phyloP scores from a whole-genome alignment of 768 basidiomycete species.

The Suillus ampliporus region DNA sequence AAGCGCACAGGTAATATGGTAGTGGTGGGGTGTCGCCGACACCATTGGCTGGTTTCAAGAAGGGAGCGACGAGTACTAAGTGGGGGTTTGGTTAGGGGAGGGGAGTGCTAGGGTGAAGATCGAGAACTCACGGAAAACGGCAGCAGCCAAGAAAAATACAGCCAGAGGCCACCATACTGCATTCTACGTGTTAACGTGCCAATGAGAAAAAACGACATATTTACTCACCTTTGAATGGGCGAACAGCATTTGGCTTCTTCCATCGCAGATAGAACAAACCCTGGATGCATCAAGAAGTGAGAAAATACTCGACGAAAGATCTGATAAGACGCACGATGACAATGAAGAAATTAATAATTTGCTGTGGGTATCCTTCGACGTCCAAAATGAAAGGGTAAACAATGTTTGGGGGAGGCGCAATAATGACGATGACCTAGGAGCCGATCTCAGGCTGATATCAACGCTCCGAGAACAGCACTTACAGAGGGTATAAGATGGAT shows the following conservation, averaged over 20 bases:
- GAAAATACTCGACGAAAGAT: too few species aligned
- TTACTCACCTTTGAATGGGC: conserved; percentile 59
- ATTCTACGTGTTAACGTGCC: background rate
- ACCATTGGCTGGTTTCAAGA: conserved; percentile 56
- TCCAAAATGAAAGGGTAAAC: conserved; percentile 69
- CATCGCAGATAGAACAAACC: conserved; percentile 64
- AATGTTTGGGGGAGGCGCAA: conserved; percentile 56
- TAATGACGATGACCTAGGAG: conserved; percentile 56
- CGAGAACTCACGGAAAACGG: conserved; percentile 51
- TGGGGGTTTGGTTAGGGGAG: background rate
- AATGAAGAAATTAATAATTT: conserved; percentile 63
- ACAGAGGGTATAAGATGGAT: conserved; percentile 61
- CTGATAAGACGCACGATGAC: conserved; percentile 48
- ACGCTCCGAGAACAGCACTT: conserved; percentile 14
- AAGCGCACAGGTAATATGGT: conserved; percentile 56
- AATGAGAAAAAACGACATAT: background rate
- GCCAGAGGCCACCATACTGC: conserved; percentile 62
- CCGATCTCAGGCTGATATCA: conserved; percentile 42
- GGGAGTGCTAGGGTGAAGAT: rapidly evolving
- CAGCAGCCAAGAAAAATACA: conserved; percentile 57
- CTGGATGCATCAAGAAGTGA: conserved; percentile 23
- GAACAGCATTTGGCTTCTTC: conserved; percentile 47
- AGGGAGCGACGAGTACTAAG: conserved; percentile 60
- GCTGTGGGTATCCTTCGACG: conserved; percentile 52
- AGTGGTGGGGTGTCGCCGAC: conserved; percentile 65